Evolutionary conservation across 352 stramenopile species (phyloP).

Genomic region (Plasmopara halstedii): DNA sequence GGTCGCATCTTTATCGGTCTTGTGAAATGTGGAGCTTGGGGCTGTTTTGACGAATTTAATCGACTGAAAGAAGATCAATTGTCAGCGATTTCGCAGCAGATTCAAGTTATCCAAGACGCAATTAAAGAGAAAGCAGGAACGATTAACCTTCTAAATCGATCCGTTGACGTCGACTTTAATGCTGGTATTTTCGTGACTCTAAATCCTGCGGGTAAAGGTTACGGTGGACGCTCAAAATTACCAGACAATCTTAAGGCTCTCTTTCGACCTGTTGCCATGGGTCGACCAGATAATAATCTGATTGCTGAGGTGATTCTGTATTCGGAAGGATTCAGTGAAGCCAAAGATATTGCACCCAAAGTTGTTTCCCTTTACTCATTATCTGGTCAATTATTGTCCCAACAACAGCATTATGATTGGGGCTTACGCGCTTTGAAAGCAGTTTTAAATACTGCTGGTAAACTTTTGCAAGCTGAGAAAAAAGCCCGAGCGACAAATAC

Average conservation of each 20-base stretch:
- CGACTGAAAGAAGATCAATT: slow-evolving; percentile 92
- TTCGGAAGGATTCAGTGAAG: slow-evolving; percentile 86
- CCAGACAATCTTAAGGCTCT: slow-evolving; percentile 93
- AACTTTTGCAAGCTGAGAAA: slow-evolving; percentile 82
- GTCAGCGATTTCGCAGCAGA: slow-evolving; percentile 91
- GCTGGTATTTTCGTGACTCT: slow-evolving; percentile 95
- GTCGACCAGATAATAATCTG: slow-evolving; percentile 87
- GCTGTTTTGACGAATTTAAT: slow-evolving; percentile 97
- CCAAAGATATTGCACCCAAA: slow-evolving; percentile 87
- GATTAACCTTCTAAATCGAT: slow-evolving; percentile 78
- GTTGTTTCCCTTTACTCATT: slow-evolving; percentile 90
- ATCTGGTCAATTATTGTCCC: slow-evolving; percentile 74
- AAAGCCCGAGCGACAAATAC: slow-evolving; percentile 34
- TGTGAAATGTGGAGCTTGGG: slow-evolving; percentile 92
- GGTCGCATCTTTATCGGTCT: slow-evolving; percentile 93
- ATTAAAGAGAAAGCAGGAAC: slow-evolving; percentile 78
- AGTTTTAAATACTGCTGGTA: slow-evolving; percentile 91
- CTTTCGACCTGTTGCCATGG: slow-evolving; percentile 93
- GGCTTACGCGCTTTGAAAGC: slow-evolving; percentile 90
- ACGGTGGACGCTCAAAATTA: slow-evolving; percentile 88
- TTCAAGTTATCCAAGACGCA: slow-evolving; percentile 92
- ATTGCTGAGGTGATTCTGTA: slow-evolving; percentile 92
- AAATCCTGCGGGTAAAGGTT: slow-evolving; percentile 91
- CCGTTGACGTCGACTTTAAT: slow-evolving; percentile 89
- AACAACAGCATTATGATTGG: slow-evolving; percentile 93